Percentiles rank a stretch among this genome's conserved stretches.
Evolutionary conservation across 2,329 filamentous ascomycete genomes (phyloP).

Genomic region (Talaromyces sp.): DNA sequence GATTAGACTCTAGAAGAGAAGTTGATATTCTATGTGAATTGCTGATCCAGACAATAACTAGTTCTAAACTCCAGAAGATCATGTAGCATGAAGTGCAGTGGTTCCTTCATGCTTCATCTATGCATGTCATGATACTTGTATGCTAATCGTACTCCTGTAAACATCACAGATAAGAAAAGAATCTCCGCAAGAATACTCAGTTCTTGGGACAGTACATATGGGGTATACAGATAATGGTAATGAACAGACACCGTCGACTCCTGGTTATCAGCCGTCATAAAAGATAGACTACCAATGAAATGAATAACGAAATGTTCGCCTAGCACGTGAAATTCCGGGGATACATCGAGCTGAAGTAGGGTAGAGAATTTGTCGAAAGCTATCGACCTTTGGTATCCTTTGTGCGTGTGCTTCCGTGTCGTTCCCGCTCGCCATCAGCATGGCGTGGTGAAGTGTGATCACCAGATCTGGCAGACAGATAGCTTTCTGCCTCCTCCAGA

Average conservation of each 20-base stretch:
- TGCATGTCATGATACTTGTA: conserved; percentile 11
- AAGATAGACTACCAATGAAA: background rate
- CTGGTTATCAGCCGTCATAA: background rate
- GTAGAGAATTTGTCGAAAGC: background rate
- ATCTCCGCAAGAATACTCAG: background rate
- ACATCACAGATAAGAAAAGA: background rate
- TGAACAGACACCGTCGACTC: background rate
- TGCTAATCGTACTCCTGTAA: conserved; percentile 1
- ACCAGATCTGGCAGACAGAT: conserved; percentile 37
- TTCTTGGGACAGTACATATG: background rate
- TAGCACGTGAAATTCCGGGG: background rate
- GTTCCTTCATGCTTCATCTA: background rate
- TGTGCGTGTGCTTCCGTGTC: background rate
- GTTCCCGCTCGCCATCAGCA: conserved; percentile 21
- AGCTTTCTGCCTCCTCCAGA: conserved; percentile 43
- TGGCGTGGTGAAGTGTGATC: conserved; percentile 16
- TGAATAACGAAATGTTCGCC: background rate
- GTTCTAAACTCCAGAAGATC: background rate
- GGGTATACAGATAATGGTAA: conserved; percentile 11
- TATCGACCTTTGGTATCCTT: conserved; percentile 21
- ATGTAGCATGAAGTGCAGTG: background rate
- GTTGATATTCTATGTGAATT: background rate
- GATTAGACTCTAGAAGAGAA: background rate
- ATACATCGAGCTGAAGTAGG: background rate
- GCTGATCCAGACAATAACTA: background rate